Evolutionary conservation across 306 rosid species (phyloP).

Genomic region (Oxytropis ochrocephala): DNA sequence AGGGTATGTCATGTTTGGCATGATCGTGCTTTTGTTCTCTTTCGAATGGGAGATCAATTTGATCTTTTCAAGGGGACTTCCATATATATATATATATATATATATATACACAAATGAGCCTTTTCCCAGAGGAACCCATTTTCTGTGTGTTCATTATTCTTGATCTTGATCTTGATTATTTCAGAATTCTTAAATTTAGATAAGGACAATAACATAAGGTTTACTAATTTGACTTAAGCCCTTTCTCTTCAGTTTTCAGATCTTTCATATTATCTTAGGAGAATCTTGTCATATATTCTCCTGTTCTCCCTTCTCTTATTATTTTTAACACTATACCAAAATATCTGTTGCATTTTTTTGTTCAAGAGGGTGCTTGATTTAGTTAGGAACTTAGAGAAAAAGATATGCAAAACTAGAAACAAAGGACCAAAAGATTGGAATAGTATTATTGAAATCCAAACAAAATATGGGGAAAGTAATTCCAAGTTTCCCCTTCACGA

Average conservation of each 20-base stretch:
- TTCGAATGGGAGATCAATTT: background rate
- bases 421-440: too few relatives aligned
- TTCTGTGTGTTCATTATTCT: background rate
- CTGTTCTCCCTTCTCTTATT: background rate
- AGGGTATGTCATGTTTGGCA: constrained; percentile 8
- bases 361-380: background rate
- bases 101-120: too few relatives aligned
- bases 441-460: too few relatives aligned
- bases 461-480: too few relatives aligned
- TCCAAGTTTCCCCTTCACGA: too few relatives aligned
- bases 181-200: background rate
- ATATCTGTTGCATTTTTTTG: background rate
- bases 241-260: too few relatives aligned
- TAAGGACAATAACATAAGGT: background rate
- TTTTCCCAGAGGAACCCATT: background rate
- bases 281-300: background rate
- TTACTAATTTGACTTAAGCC: background rate
- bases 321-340: background rate
- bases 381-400: too few relatives aligned
- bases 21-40: constrained; percentile 2
- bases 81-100: too few relatives aligned
- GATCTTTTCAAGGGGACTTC: constrained; percentile 12
- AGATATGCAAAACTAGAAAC: too few relatives aligned
- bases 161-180: constrained; percentile 1
- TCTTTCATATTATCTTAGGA: background rate